Conservation (phyloP, 2,329 filamentous ascomycete genomes). For the Coniella vitis region DNA sequence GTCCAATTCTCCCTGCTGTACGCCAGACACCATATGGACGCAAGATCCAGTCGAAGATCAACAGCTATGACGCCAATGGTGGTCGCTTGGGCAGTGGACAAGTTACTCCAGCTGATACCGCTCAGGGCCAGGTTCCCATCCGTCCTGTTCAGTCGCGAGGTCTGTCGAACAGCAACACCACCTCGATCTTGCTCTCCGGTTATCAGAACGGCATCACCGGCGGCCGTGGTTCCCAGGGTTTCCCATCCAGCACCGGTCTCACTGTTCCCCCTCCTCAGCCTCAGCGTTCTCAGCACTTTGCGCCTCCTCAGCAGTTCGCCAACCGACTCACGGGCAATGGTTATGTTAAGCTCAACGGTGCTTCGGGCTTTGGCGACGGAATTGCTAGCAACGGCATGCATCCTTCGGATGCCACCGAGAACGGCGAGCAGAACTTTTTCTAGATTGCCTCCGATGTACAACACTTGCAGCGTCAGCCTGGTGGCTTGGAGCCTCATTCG, state of each 20-base stretch:
- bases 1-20: slow-evolving; percentile 76
- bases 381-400: slow-evolving; percentile 20
- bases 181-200: slow-evolving; percentile 28
- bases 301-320: slow-evolving; percentile 14
- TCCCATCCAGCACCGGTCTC: slow-evolving; percentile 16
- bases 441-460: slow-evolving; percentile 18
- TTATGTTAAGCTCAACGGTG: slow-evolving; percentile 7
- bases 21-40: slow-evolving; percentile 91
- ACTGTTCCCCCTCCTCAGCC: slow-evolving; percentile 19
- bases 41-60: slow-evolving; percentile 85
- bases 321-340: slow-evolving; percentile 7
- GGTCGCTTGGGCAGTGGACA: slow-evolving; percentile 36
- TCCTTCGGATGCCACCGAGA: slow-evolving; percentile 10
- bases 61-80: slow-evolving; percentile 45
- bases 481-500: slow-evolving; percentile 14
- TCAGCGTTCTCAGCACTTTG: slow-evolving; percentile 16
- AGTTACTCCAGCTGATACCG: slow-evolving; percentile 44
- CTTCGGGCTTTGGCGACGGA: slow-evolving; percentile 3
- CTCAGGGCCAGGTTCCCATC: slow-evolving; percentile 47
- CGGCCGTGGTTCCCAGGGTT: slow-evolving; percentile 17
- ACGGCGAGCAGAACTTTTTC: slow-evolving; percentile 21
- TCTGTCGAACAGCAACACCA: slow-evolving; percentile 30
- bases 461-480: slow-evolving; percentile 10
- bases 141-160: slow-evolving; percentile 37
- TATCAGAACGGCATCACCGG: slow-evolving; percentile 26